Evolutionary conservation across 495 filamentous ascomycete genomes (phyloP).

Genomic region (Thermochaetoides thermophila): DNA sequence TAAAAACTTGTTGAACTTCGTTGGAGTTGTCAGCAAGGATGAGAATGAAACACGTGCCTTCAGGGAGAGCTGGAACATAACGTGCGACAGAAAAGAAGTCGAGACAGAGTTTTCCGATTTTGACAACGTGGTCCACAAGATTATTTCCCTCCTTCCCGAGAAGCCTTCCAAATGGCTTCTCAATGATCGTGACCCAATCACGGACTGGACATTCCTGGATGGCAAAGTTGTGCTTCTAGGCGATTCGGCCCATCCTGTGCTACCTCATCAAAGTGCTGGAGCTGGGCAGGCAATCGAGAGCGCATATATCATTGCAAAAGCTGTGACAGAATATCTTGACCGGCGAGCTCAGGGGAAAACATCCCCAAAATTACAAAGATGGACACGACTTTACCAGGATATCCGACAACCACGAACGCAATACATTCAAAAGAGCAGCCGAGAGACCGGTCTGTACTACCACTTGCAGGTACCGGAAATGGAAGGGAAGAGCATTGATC

Average conservation of each 20-base stretch:
- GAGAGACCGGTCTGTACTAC: constrained; percentile 23
- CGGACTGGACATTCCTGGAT: constrained; percentile 19
- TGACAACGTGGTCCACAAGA: constrained; percentile 14
- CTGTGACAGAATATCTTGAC: constrained; percentile 16
- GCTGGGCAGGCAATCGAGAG: constrained; percentile 27
- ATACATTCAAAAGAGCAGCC: constrained; percentile 21
- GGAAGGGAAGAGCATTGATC: constrained; percentile 17
- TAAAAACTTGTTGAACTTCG: constrained; percentile 32
- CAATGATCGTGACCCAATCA: constrained; percentile 25
- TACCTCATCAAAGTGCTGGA: constrained; percentile 15
- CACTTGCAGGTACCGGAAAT: constrained; percentile 22
- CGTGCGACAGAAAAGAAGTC: constrained; percentile 19
- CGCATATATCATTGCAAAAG: constrained; percentile 23
- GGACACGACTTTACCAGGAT: constrained; percentile 24
- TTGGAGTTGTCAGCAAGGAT: constrained; percentile 28
- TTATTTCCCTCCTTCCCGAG: constrained; percentile 16
- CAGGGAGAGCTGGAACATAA: constrained; percentile 22
- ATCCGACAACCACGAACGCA: constrained; percentile 26
- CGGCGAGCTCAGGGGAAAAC: background rate
- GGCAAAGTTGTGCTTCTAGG: constrained; percentile 24
- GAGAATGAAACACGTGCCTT: constrained; percentile 11
- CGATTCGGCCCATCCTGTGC: constrained; percentile 25
- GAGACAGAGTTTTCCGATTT: constrained; percentile 21
- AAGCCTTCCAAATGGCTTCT: constrained; percentile 25
- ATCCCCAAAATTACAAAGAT: constrained; percentile 7